Conservation (phyloP, 2,329 filamentous ascomycete genomes). For the Talaromyces sp. region DNA sequence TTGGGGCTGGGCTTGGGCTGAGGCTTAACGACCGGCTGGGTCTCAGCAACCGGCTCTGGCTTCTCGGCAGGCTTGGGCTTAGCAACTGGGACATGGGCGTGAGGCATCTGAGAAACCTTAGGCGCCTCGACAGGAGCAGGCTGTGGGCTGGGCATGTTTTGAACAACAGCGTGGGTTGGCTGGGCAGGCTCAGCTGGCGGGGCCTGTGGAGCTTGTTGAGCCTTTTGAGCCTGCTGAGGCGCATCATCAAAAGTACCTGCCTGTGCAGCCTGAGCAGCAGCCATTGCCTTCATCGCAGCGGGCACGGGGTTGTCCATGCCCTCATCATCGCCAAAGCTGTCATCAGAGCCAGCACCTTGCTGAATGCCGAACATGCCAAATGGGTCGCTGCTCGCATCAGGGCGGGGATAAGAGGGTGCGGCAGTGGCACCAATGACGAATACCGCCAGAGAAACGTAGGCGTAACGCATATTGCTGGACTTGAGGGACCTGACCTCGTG, state of each 20-base stretch:
- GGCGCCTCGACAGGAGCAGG: slow-evolving; percentile 1
- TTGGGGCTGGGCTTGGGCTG: not conserved
- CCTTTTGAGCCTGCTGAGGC: not conserved
- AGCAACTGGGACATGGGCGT: not conserved
- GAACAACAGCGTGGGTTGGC: not conserved
- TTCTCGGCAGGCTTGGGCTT: not conserved
- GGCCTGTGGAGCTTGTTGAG: slow-evolving; percentile 1
- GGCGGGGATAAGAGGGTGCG: slow-evolving; percentile 17
- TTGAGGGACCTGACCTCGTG: slow-evolving; percentile 1
- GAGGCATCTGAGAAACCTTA: not conserved
- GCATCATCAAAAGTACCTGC: not conserved
- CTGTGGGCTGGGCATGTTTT: not conserved
- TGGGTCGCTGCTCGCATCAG: slow-evolving; percentile 1
- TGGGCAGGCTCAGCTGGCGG: not conserved
- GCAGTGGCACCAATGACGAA: slow-evolving; percentile 37
- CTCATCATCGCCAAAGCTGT: slow-evolving; percentile 12
- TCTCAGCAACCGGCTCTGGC: not conserved
- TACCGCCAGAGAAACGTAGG: slow-evolving; percentile 27
- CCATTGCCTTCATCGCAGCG: slow-evolving; percentile 18
- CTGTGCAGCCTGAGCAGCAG: slow-evolving; percentile 10
- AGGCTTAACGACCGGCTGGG: not conserved
- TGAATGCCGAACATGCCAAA: slow-evolving; percentile 23
- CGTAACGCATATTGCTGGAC: slow-evolving; percentile 20
- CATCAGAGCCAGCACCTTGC: slow-evolving; percentile 4
- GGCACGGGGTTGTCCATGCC: slow-evolving; percentile 18